Evolutionary conservation across 2,329 filamentous ascomycete genomes (phyloP), one percentile per base, ranked within the genome.

Genomic region (Karstenula rhodostoma): DNA sequence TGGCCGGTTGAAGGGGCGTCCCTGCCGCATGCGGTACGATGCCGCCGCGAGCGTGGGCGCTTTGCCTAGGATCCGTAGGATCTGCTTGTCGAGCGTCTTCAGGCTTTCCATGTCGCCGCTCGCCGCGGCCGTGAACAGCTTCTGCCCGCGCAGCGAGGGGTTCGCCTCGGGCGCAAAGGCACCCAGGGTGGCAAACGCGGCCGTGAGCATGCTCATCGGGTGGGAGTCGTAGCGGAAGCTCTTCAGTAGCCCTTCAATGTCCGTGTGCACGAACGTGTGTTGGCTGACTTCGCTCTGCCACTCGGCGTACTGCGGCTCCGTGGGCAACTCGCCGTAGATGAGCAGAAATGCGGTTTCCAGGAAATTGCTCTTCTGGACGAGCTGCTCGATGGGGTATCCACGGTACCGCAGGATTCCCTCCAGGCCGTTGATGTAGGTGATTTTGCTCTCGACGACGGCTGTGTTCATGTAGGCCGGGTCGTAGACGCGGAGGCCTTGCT

Each of bases 401-500:
- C 49, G 49, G 49, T 52, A 52, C 4, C 49, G 19, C 5, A 52
- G 22, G 33, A 52, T 52, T 13, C 49, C 49, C 15, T 52, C 33
- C 12, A 25, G 22, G 22, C 49, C 49, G 7, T 52, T 52, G 35
- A 52, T 52, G 33, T 52, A 52, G 7, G 49, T 52, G 19, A 52
- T 52, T 29, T 42, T 52, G 49, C 49, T 52, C n/a, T 52, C 33
- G 19, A 52, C 49, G 13, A 52, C 49, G 2, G 49, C 49, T 2
- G 49, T 52, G 22, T 52, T 52, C 49, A 52, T 52, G 22, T 52
- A 52, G 8, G 33, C 49, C 6, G 49, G 49, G 33, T 52, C 49
- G 15, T 40, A 52, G 1, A 52, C 33, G 13, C 49, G 23, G 19
- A 52, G 49, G 22, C 49, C 49, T 13, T 52, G 49, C 7, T 23